phyloP scores from a whole-genome alignment of 2,329 filamentous ascomycete species.

The Trichoderma arundinaceum region DNA sequence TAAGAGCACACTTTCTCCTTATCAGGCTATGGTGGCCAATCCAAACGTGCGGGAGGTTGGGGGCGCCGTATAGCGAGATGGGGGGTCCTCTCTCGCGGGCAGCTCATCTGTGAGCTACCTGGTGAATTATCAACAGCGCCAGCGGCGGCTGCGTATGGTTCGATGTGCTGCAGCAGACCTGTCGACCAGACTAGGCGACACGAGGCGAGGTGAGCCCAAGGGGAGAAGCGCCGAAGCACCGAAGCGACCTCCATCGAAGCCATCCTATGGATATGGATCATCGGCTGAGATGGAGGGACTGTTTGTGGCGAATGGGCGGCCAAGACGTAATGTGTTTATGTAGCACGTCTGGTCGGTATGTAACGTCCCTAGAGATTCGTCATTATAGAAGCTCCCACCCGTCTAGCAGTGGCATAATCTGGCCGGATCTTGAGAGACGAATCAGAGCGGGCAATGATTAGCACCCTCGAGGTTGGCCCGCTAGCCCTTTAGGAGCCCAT shows the following conservation, averaged over 20 bases:
- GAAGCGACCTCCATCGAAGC: slow-evolving; percentile 14
- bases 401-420: slow-evolving; percentile 9
- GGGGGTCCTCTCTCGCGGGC: not conserved
- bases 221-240: slow-evolving; percentile 28
- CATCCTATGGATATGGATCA: slow-evolving; percentile 23
- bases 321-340: slow-evolving; percentile 41
- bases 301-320: slow-evolving; percentile 37
- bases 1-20: slow-evolving; percentile 25
- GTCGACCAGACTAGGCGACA: not conserved
- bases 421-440: slow-evolving; percentile 12
- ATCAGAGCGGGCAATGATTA: slow-evolving; percentile 12
- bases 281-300: slow-evolving; percentile 21
- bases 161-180: not conserved
- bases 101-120: slow-evolving; percentile 4
- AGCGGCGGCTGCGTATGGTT: slow-evolving; percentile 30
- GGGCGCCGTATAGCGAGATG: slow-evolving; percentile 14
- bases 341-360: slow-evolving; percentile 24
- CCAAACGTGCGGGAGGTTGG: slow-evolving; percentile 16
- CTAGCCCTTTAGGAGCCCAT: not conserved
- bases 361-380: slow-evolving; percentile 26
- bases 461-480: not conserved
- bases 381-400: slow-evolving; percentile 21
- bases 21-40: slow-evolving; percentile 29
- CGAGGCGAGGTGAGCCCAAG: slow-evolving; percentile 10
- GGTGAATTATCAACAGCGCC: slow-evolving; percentile 24